Evolutionary conservation across 352 stramenopile species (phyloP), one percentile per base, ranked within the genome.

Genomic region (Phytophthora boehmeriae): DNA sequence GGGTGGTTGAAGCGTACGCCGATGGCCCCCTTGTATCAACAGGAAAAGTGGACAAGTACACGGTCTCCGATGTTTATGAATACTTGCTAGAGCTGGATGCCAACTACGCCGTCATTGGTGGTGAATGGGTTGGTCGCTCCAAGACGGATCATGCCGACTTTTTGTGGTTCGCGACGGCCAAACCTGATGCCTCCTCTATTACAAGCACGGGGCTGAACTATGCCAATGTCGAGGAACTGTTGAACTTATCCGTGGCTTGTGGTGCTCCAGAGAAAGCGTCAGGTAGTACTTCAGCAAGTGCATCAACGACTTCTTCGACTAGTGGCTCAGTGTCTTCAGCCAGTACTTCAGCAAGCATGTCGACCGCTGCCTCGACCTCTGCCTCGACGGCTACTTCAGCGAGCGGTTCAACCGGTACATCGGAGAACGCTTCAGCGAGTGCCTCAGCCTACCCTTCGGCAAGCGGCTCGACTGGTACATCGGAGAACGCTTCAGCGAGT

Each of bases 81-180:
- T 79, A 79, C 46, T 48, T 79, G 39, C 56, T 82, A 3, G 70
- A 79, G 61, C 53, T 82, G 27, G 70, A 77, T 52, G 59, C 52
- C 30, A 63, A 69, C 39, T 70, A 77, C 47, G 57, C 67, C 0
- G 58, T 81, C 36, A 61, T 81, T 46, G 73, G 73, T 51, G 73
- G 73, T 0, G 73, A 82, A 43, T 82, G 66, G 73, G 54, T 79
- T 5, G 57, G 51, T 28, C 19, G 39, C 1, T 77, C 70, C 0
- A 68, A 60, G 32, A 34, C 36, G 4, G 63, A 79, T 35, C 63
- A 79, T 43, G 66, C 70, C 0, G 66, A 82, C 30, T 79, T 82
- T 34, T 51, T 79, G 1, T 82, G 66, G 66, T 66, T 82, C 25
- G 43, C 67, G 2, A 76, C 66, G 0, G 39, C 42, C 17, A 78